Percentiles rank a stretch among this genome's conserved stretches.
phyloP scores from a whole-genome alignment of 345 rosid genomes.

The Eucalyptus lansdowneana region DNA sequence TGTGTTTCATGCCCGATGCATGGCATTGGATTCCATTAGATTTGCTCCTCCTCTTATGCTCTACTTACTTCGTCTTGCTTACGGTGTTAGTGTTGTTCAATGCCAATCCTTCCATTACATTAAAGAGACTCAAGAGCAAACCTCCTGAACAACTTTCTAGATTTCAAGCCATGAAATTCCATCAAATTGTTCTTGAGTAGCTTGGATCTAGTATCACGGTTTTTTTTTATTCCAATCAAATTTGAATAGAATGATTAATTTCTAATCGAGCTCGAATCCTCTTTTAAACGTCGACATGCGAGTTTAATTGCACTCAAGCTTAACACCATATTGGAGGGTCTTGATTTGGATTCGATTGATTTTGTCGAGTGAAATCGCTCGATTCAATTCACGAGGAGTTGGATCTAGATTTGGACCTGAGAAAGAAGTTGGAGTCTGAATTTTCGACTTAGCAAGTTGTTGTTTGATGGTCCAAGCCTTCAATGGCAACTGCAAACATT shows the following conservation, averaged over 20 bases:
- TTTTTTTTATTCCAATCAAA: background rate
- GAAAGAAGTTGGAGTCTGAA: too few species aligned
- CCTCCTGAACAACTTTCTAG: background rate
- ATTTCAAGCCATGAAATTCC: background rate
- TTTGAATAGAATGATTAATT: background rate
- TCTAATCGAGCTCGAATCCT: background rate
- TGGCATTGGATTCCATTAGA: background rate
- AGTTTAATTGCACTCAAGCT: background rate
- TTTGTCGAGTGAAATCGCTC: background rate
- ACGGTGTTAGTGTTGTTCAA: accelerated
- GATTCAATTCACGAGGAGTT: accelerated
- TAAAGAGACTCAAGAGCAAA: background rate
- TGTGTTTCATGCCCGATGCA: background rate
- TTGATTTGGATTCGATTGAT: too few species aligned
- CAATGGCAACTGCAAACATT: background rate
- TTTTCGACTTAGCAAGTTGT: background rate
- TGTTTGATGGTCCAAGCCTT: background rate
- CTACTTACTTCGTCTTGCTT: background rate
- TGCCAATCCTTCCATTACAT: background rate
- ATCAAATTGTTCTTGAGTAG: background rate
- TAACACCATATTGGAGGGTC: background rate
- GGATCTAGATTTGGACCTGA: background rate
- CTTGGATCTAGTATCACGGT: background rate
- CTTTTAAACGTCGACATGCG: accelerated
- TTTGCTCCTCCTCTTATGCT: background rate